Evolutionary conservation across 257 asterid species (phyloP).

Genomic region (Scutellaria galericulata): DNA sequence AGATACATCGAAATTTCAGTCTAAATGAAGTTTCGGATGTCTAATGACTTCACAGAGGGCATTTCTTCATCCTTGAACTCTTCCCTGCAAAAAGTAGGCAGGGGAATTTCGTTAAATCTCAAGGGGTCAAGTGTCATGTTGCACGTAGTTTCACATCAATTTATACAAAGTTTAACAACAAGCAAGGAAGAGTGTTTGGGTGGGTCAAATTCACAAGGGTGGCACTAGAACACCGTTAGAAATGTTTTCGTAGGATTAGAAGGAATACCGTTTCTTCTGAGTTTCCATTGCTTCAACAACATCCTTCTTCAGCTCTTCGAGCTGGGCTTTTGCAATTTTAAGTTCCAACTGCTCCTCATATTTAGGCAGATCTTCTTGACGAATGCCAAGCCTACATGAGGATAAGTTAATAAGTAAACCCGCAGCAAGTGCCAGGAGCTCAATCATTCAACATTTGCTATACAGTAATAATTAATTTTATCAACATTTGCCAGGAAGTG

Average conservation of each 20-base stretch:
- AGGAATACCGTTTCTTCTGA: slow-evolving; percentile 75
- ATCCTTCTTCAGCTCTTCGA: slow-evolving; percentile 86
- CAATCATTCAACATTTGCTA: slow-evolving; percentile 19
- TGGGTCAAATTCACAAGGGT: slow-evolving; percentile 1
- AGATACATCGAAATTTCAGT: slow-evolving; percentile 11
- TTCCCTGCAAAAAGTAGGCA: slow-evolving; percentile 59
- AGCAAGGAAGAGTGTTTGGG: too few species aligned
- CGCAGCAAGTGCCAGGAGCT: slow-evolving; percentile 18
- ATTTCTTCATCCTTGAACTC: slow-evolving; percentile 84
- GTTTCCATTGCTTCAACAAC: slow-evolving; percentile 92
- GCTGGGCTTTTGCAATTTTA: slow-evolving; percentile 86
- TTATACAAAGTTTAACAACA: too few species aligned
- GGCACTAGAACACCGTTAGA: too few species aligned
- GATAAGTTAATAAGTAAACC: slow-evolving; percentile 19
- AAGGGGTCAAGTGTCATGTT: neutral
- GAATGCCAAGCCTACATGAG: slow-evolving; percentile 76
- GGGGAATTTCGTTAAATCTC: neutral
- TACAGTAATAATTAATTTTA: neutral
- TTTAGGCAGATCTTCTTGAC: slow-evolving; percentile 79
- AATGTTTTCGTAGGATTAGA: neutral
- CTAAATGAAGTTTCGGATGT: slow-evolving; percentile 79
- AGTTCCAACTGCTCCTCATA: slow-evolving; percentile 86
- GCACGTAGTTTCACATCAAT: too few species aligned
- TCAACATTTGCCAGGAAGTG: too few species aligned
- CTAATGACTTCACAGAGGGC: slow-evolving; percentile 82